Conservation (phyloP, 192 early-diverging fungal species). For the Gaertneriomyces sp. region DNA sequence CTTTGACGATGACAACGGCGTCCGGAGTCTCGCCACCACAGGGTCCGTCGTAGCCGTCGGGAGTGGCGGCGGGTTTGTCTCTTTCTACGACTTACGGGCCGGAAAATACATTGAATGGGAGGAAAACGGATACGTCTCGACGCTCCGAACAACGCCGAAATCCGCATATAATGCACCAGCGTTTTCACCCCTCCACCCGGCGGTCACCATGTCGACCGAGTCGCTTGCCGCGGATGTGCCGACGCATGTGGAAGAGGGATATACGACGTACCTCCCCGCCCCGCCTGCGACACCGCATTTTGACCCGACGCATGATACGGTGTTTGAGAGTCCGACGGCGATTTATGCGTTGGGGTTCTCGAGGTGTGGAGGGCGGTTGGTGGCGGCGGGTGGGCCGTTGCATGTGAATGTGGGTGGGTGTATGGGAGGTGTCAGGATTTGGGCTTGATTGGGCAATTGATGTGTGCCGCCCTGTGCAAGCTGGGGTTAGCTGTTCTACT, state of each 20-base stretch:
- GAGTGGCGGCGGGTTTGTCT: constrained; percentile 59
- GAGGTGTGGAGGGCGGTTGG: constrained; percentile 35
- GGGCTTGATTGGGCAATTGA: constrained; percentile 6
- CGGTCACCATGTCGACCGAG: constrained; percentile 13
- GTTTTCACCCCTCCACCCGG: neutral
- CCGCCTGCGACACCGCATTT: constrained; percentile 46
- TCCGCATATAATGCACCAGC: constrained; percentile 2
- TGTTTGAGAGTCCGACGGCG: constrained; percentile 44
- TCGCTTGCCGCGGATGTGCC: constrained; percentile 11
- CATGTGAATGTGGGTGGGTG: constrained; percentile 47
- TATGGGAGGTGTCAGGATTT: constrained; percentile 41
- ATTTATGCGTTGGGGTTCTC: constrained; percentile 59
- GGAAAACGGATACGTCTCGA: neutral
- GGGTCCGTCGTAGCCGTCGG: constrained; percentile 55
- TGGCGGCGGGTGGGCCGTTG: constrained; percentile 65
- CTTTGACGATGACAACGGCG: constrained; percentile 69
- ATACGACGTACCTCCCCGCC: constrained; percentile 52
- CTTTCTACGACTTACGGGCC: constrained; percentile 62
- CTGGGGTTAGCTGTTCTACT: too few relatives aligned
- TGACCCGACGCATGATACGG: constrained; percentile 31
- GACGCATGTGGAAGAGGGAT: constrained; percentile 37
- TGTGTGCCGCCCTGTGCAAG: too few relatives aligned
- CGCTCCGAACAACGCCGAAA: neutral
- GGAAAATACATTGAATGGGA: constrained; percentile 52
- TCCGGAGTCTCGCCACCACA: constrained; percentile 50